These are phyloP conservation scores for Wickerhamiella siamensis DNA, from an alignment of 805 yeast species.

Conservation along the genomic window DNA sequence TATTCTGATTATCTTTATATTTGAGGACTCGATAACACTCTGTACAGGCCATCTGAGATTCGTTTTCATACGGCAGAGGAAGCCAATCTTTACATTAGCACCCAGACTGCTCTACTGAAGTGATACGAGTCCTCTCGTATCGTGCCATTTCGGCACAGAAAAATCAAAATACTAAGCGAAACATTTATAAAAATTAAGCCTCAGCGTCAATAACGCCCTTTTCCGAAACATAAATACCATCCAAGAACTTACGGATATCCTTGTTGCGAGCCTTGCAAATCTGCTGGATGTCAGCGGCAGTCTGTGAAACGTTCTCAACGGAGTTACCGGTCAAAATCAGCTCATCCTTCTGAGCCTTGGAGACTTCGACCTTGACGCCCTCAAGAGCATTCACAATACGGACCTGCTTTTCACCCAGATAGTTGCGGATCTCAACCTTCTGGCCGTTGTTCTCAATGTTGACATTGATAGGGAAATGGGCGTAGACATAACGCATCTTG, in stretches of 20 bases:
- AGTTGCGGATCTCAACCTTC: constrained; percentile 94
- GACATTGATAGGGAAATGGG: constrained; percentile 99
- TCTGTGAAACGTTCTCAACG: constrained; percentile 92
- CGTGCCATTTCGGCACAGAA: constrained; percentile 1
- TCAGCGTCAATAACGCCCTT: constrained; percentile 77
- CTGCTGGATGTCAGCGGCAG: constrained; percentile 97
- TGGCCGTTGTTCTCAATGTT: constrained; percentile 70
- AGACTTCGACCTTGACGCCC: constrained; percentile 77
- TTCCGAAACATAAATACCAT: constrained; percentile 98
- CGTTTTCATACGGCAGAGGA: background rate
- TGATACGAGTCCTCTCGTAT: constrained; percentile 6
- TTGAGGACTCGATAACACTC: background rate
- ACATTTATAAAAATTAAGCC: constrained; percentile 12
- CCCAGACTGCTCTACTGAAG: background rate
- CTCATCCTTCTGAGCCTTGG: constrained; percentile 87
- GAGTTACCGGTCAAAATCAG: constrained; percentile 88
- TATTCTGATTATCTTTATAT: background rate
- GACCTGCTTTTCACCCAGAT: constrained; percentile 97
- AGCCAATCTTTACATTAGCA: background rate
- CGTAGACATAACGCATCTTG: constrained; percentile 99
- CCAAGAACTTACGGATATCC: constrained; percentile 99
- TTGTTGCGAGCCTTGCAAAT: constrained; percentile 97
- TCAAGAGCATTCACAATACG: constrained; percentile 75
- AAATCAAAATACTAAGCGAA: constrained; percentile 1
- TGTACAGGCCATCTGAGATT: background rate